A percentile compares a stretch with the other conserved stretches of the same genome.
Conservation (phyloP, 805 yeast species). For the Candida cerambycidarum region DNA sequence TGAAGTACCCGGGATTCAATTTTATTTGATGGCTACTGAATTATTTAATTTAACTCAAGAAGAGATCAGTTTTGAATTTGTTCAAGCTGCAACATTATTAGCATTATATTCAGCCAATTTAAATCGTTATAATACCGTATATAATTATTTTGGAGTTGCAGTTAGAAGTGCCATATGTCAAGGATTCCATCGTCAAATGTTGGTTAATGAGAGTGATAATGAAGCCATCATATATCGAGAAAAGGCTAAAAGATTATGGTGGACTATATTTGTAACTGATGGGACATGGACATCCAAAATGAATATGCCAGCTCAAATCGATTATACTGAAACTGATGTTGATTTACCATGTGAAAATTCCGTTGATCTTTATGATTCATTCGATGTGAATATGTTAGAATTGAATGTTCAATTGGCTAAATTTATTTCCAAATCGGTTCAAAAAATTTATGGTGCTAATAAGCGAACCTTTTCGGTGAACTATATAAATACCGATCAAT, state of each 20-base stretch:
- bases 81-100: conserved; percentile 33
- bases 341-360: conserved; percentile 38
- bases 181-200: conserved; percentile 36
- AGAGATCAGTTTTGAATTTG: conserved; percentile 28
- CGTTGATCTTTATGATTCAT: conserved; percentile 27
- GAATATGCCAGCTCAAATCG: conserved; percentile 40
- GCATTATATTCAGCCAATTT: conserved; percentile 40
- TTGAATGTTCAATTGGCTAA: conserved; percentile 41
- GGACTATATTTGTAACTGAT: conserved; percentile 42
- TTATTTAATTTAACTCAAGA: conserved; percentile 34
- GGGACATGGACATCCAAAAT: conserved; percentile 40
- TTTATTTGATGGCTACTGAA: conserved; percentile 31
- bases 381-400: conserved; percentile 31
- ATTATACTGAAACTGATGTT: conserved; percentile 44
- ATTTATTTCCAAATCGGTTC: conserved; percentile 34
- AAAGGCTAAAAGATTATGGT: conserved; percentile 39
- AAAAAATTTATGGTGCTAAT: conserved; percentile 41
- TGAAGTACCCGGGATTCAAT: conserved; percentile 35
- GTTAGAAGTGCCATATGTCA: conserved; percentile 37
- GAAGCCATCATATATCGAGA: conserved; percentile 18
- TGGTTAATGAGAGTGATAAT: conserved; percentile 7
- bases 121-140: conserved; percentile 36
- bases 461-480: conserved; percentile 38
- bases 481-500: conserved; percentile 41
- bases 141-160: conserved; percentile 41